Conservation (phyloP, 176 grass and related monocot species). For the Puccinellia tenuiflora region DNA sequence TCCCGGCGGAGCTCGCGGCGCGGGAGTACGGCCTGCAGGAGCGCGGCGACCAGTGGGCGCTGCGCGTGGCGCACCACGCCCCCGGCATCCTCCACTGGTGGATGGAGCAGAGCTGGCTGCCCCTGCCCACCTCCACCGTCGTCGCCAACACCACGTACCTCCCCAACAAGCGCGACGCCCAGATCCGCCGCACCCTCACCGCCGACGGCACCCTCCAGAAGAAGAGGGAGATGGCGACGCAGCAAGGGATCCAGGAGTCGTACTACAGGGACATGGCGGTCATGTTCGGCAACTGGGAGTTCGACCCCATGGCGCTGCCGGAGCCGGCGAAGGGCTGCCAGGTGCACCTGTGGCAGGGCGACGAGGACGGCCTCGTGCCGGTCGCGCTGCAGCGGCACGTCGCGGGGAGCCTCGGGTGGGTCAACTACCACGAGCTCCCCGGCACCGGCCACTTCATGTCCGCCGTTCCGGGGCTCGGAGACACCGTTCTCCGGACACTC, state of each 20-base stretch:
- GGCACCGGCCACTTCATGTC: slow-evolving; percentile 57
- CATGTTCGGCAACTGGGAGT: slow-evolving; percentile 79
- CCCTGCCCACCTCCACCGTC: slow-evolving; percentile 68
- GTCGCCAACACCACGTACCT: slow-evolving; percentile 51
- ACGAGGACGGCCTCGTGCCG: slow-evolving; percentile 72
- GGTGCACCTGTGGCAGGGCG: slow-evolving; percentile 71
- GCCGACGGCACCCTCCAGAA: slow-evolving; percentile 41
- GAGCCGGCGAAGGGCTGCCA: slow-evolving; percentile 37
- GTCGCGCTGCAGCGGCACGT: slow-evolving; percentile 54
- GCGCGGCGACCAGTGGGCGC: slow-evolving; percentile 68
- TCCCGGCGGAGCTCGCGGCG: slow-evolving; percentile 35
- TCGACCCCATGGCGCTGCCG: slow-evolving; percentile 52
- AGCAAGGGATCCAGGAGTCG: slow-evolving; percentile 63
- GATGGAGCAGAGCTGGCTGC: slow-evolving; percentile 77
- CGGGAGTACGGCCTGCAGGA: slow-evolving; percentile 43
- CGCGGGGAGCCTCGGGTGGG: slow-evolving; percentile 41
- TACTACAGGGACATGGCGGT: slow-evolving; percentile 69
- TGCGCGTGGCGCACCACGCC: slow-evolving; percentile 64
- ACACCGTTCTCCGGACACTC: slow-evolving; percentile 60
- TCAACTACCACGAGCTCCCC: slow-evolving; percentile 59
- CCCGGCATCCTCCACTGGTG: slow-evolving; percentile 73
- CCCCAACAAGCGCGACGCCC: slow-evolving; percentile 59
- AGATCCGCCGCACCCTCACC: slow-evolving; percentile 16
- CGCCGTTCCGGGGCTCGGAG: slow-evolving; percentile 34
- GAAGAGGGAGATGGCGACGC: slow-evolving; percentile 57